Evolutionary conservation across 2,329 filamentous ascomycete species (phyloP), one percentile per base, ranked within the genome.

Genomic region (Corynespora cassiicola): DNA sequence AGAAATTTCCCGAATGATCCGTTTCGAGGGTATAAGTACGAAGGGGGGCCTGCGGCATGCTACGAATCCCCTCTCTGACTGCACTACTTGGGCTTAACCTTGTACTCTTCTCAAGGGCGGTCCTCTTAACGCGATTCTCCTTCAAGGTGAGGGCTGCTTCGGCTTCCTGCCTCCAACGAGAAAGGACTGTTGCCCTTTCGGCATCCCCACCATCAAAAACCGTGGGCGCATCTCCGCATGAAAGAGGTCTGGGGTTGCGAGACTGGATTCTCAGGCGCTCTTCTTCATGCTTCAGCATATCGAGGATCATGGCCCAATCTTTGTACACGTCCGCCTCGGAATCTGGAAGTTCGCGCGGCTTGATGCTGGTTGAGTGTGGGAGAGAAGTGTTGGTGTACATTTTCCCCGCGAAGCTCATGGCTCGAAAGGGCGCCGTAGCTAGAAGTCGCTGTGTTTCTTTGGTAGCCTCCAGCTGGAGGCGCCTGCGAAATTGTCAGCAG

Each of bases 71-170:
- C 30, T 52, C 50, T n/a, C 55, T 50, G 21, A 61, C 50, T 7
- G 60, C 54, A 34, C 63, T 56, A 28, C 56, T 63, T 6, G 60
- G 61, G 2, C 47, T 47, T n/a, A 65, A 50, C 27, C 56, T 55
- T 6, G 54, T 51, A 14, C 58, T 46, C 25, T 46, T 52, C 16
- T 58, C 61, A 1, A 50, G 43, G 7, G 54, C 54, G 1, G 45
- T 37, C 9, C 61, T 39, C 40, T 65, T 65, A 23, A 49, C 50
- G 8, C 58, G 56, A 27, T 64, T 65, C 28, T 65, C 61, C 32
- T 61, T 55, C 7, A 65, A 52, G 14, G 55, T 29, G 7, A 64
- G 57, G 3, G 59, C 60, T 31, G 62, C 60, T 30, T 65, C 61
- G 5, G 64, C 41, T 28, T 65, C 57, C 26, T 52, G 44, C 25